phyloP scores from a whole-genome alignment of 2,329 filamentous ascomycete species.

The Coniochaeta prunicola region DNA sequence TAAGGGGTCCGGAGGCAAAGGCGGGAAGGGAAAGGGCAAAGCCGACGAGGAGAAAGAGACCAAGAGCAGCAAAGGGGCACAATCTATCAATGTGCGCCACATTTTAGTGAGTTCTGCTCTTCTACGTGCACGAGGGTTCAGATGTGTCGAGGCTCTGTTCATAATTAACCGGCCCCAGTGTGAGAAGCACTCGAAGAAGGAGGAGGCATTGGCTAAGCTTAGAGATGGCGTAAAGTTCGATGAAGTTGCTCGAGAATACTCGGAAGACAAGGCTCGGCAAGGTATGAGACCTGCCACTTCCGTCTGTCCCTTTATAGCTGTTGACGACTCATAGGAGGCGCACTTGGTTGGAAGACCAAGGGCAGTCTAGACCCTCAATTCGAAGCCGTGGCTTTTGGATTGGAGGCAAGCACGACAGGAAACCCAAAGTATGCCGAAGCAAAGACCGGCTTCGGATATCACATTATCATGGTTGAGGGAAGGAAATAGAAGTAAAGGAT shows the following conservation, averaged over 20 bases:
- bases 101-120: constrained; percentile 43
- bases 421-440: constrained; percentile 61
- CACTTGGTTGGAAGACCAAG: constrained; percentile 65
- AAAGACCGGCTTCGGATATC: constrained; percentile 71
- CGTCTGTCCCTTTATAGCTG: constrained; percentile 6
- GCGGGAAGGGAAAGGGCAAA: constrained; percentile 15
- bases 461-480: constrained; percentile 70
- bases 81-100: constrained; percentile 67
- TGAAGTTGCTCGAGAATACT: constrained; percentile 64
- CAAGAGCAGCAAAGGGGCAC: constrained; percentile 46
- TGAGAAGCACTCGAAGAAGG: constrained; percentile 71
- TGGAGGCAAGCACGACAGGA: constrained; percentile 58
- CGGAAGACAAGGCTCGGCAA: constrained; percentile 69
- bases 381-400: constrained; percentile 62
- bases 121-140: neutral
- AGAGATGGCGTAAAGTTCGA: constrained; percentile 64
- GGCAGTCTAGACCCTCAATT: constrained; percentile 62
- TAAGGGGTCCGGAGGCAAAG: constrained; percentile 20
- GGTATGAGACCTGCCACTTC: constrained; percentile 28
- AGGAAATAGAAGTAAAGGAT: constrained; percentile 33
- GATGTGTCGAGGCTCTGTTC: neutral
- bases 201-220: constrained; percentile 65
- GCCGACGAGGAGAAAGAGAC: constrained; percentile 13
- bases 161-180: constrained; percentile 36
- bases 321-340: constrained; percentile 46